Base-by-base conservation (phyloP, 352 stramenopile species). In the Poterioochromonas sp. region DNA sequence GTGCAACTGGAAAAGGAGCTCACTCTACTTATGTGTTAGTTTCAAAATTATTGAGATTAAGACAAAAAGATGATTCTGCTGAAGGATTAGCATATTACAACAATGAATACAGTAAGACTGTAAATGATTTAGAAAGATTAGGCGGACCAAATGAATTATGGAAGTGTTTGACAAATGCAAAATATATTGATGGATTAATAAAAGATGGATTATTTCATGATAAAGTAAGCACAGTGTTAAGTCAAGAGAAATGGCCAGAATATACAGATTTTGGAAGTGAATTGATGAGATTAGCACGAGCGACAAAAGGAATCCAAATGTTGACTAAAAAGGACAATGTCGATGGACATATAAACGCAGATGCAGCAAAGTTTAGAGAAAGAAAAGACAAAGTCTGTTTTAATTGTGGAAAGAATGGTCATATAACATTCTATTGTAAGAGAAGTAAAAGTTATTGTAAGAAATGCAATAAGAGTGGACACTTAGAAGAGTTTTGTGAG, bases 321-420 rank as follows among this genome's bases (percentile, higher is more conserved):
- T 12, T 35, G 29, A 40, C 34, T 15, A 35, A 12, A 39, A 68
- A 68, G 26, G 29, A 12, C 12, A 68, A 68, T 39, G 11, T 26
- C 12, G 58, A 68, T 37, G 58, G 58, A 68, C 5, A 29, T 26
- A 32, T 40, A 12, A 39, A 8, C 26, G 34, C 26, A 11, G 34
- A 32, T 68, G 58, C 26, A 35, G 26, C 11, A 35, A 68, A 18
- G 11, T 8, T 26, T 39, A 26, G 29, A 29, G 58, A 39, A 12
- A 68, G 26, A 39, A 40, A 18, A 40, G 5, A 8, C 8, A 39
- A 39, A 68, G 29, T 26, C 5, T 68, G 58, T 68, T 68, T 68
- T 68, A 68, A 68, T 26, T 68, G 58, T 68, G 58, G 58, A 68
- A 39, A 26, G 26, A 68, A 12, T 53, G 20, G 20, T 18, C 58